Evolutionary conservation across 495 filamentous ascomycete species (phyloP), one percentile per base, ranked within the genome.

Genomic region (Hypoxylon trugodes): DNA sequence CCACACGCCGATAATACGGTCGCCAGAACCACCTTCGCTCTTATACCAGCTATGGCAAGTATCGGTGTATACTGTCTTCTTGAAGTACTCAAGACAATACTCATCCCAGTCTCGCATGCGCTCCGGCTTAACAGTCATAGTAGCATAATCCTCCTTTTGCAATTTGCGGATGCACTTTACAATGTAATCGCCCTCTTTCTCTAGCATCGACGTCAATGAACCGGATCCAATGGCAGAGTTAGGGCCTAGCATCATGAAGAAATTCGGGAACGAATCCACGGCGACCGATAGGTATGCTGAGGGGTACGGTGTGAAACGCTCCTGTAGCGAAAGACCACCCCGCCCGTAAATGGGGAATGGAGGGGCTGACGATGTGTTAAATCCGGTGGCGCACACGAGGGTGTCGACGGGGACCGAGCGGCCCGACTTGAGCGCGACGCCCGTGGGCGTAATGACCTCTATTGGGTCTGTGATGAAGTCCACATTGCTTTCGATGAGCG

Each of bases 21-120:
- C 65, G 7, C 74, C 73, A 0, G 21, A 49, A 33, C 71, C 72
- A 6, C 73, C 69, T 21, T 70, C 65, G 10, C 61, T 58, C 42
- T 88, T 87, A 67, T 89, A 89, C 89, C 89, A 92, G n/a, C 83
- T 87, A 13, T 82, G 82, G 71, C 89, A 92, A 25, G 84, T 79
- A 8, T 86, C 85, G 9, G 82, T 79, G 76, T 86, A 86, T 2
- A 89, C 88, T 2, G 87, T 90, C 13, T 78, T 73, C 45, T 81
- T 77, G 63, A 89, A 89, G 68, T 87, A 90, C n/a, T 77, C 73
- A 47, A 85, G 82, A 38, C 82, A 83, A 65, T 84, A 87, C 12
- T 79, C 80, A 26, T 79, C 71, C 65, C 89, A 90, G 47, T 90
- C 87, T 42, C 81, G 76, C 0, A 88, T 77, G 0, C 87, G 82